Evolutionary conservation across 2,329 filamentous ascomycete genomes (phyloP).

Genomic region (Verticillium nubilum): DNA sequence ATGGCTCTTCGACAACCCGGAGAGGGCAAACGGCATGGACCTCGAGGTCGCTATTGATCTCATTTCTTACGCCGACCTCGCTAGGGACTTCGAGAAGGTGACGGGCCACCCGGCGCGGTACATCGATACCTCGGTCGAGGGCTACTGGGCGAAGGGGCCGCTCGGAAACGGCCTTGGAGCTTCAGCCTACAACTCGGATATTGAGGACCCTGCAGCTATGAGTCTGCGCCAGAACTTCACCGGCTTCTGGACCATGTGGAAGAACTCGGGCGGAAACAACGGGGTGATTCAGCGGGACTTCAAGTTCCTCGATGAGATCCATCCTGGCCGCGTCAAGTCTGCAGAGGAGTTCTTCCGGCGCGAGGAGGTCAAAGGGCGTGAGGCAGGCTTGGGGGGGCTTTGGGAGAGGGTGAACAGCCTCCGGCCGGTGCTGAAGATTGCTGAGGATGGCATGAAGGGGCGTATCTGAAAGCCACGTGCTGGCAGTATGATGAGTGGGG

Average conservation of each 20-base stretch:
- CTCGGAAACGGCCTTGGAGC: constrained; percentile 14
- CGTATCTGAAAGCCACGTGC: too few relatives aligned
- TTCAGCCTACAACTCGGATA: constrained; percentile 29
- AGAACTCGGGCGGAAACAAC: constrained; percentile 30
- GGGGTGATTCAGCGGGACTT: constrained; percentile 41
- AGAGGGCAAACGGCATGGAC: constrained; percentile 36
- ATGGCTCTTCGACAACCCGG: constrained; percentile 42
- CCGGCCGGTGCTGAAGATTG: neutral
- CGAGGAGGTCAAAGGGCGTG: constrained; percentile 27
- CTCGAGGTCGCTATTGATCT: constrained; percentile 37
- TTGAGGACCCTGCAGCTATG: constrained; percentile 24
- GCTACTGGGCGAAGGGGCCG: constrained; percentile 22
- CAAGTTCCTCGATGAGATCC: constrained; percentile 43
- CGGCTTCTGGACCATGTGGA: constrained; percentile 44
- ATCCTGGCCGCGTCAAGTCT: constrained; percentile 39
- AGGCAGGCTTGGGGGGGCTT: constrained; percentile 18
- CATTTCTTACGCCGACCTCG: constrained; percentile 32
- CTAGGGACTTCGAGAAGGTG: constrained; percentile 33
- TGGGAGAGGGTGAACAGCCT: constrained; percentile 29
- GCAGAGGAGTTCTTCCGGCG: constrained; percentile 42
- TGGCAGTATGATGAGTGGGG: neutral
- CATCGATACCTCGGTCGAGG: constrained; percentile 26
- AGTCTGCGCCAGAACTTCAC: constrained; percentile 36
- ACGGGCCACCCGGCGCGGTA: constrained; percentile 35
- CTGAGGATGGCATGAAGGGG: neutral